phyloP scores from a whole-genome alignment of 192 early-diverging fungal species.

The Gonapodya sp. region DNA sequence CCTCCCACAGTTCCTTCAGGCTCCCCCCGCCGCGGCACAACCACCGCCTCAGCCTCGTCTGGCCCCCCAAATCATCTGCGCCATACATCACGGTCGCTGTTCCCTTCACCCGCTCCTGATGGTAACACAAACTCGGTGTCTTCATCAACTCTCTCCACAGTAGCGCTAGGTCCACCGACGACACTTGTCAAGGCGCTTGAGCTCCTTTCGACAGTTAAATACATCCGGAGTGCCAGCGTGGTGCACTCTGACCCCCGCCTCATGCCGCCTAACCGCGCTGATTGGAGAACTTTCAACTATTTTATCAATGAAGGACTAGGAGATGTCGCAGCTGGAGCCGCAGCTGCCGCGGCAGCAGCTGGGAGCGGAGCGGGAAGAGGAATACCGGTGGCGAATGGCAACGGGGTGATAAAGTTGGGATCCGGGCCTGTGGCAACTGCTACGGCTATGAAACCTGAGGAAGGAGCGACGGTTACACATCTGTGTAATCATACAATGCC shows the following conservation, averaged over 20 bases:
- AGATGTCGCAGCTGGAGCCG: too few relatives aligned
- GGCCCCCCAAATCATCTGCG: background rate
- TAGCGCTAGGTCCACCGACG: background rate
- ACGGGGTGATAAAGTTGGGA: background rate
- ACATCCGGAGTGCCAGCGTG: conserved; percentile 25
- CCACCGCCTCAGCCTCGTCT: background rate
- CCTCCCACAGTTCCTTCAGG: conserved; percentile 6
- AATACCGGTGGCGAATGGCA: too few relatives aligned
- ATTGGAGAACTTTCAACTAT: conserved; percentile 39
- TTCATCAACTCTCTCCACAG: background rate
- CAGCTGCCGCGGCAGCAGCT: too few relatives aligned
- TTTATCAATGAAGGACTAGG: background rate
- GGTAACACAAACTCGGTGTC: background rate
- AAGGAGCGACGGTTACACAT: conserved; percentile 31
- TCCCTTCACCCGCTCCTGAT: background rate
- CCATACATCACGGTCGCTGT: too few relatives aligned
- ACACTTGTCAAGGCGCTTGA: conserved; percentile 14
- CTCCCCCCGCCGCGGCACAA: conserved; percentile 5
- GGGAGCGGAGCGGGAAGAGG: too few relatives aligned
- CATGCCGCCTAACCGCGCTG: conserved; percentile 23
- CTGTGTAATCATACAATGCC: conserved; percentile 35
- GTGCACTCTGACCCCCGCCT: conserved; percentile 31
- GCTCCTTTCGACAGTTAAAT: conserved; percentile 26
- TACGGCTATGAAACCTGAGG: background rate
- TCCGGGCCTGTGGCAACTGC: background rate